A percentile compares a stretch with the other conserved stretches of the same genome.
phyloP scores from a whole-genome alignment of 2,329 filamentous ascomycete genomes.

The Chaetomiaceae sp. region DNA sequence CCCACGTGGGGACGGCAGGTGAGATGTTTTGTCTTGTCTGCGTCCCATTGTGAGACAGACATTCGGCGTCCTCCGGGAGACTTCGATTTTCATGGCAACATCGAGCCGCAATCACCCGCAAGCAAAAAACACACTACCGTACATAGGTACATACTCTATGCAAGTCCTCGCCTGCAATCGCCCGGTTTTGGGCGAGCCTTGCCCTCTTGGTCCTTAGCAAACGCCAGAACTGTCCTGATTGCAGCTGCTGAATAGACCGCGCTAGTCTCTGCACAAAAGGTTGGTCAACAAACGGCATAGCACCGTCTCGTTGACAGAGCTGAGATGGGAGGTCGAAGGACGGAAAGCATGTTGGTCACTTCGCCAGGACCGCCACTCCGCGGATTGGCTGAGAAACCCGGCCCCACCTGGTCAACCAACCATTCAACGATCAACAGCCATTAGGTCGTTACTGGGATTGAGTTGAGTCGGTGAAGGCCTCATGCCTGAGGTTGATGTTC shows the following conservation, averaged over 20 bases:
- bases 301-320: background rate
- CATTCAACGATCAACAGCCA: no score
- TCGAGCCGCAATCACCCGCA: no score
- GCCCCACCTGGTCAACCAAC: no score
- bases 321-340: background rate
- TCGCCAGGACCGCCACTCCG: background rate
- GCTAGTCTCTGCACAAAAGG: background rate
- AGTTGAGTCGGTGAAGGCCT: constrained; percentile 1
- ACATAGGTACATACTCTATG: no score
- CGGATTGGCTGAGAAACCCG: constrained; percentile 2
- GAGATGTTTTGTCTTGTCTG: constrained; percentile 9
- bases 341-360: background rate
- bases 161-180: no score
- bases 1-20: constrained; percentile 14
- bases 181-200: background rate
- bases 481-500: background rate
- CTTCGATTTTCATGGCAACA: background rate
- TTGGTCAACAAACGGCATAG: background rate
- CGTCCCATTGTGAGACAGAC: background rate
- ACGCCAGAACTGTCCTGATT: background rate
- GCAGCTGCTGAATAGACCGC: background rate
- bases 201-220: background rate
- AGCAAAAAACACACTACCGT: no score
- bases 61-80: background rate
- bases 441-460: background rate